Conservation (phyloP, 2,329 filamentous ascomycete genomes). For the Zymoseptoria pseudotritici region DNA sequence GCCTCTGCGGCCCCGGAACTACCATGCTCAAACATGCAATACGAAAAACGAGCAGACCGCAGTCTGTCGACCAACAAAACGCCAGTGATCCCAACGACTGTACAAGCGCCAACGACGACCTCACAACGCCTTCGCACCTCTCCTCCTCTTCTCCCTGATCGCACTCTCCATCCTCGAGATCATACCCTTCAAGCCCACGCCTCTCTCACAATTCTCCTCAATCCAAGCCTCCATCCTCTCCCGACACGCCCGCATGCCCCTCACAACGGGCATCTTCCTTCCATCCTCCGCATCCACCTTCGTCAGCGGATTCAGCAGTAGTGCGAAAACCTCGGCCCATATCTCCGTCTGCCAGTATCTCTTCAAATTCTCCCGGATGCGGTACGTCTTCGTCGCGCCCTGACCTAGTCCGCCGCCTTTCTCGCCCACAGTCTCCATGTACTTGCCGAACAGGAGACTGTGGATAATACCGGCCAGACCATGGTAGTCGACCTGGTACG, state of each 20-base stretch:
- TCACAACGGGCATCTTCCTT: constrained; percentile 63
- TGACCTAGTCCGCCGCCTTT: constrained; percentile 41
- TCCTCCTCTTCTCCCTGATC: constrained; percentile 45
- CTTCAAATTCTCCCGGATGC: constrained; percentile 75
- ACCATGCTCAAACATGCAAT: background rate
- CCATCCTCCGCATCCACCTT: constrained; percentile 60
- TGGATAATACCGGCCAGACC: constrained; percentile 85
- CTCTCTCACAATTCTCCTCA: constrained; percentile 72
- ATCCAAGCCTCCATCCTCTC: constrained; percentile 81
- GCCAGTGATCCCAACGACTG: background rate
- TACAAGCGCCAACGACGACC: constrained; percentile 1
- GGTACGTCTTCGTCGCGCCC: constrained; percentile 59
- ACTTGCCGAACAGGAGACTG: constrained; percentile 84
- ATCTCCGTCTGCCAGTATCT: constrained; percentile 95
- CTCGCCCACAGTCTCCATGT: constrained; percentile 68
- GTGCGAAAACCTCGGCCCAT: constrained; percentile 74
- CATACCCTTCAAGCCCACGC: constrained; percentile 51
- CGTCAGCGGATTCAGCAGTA: constrained; percentile 73
- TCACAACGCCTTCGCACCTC: constrained; percentile 14
- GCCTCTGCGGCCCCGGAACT: too few species aligned
- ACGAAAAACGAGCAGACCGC: background rate
- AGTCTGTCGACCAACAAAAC: background rate
- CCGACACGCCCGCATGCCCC: constrained; percentile 60
- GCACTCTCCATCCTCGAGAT: constrained; percentile 59
- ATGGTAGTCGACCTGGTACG: constrained; percentile 94